Evolutionary conservation across 1,284 basidiomycete species (phyloP).

Genomic region (Ceratobasidium sp.): DNA sequence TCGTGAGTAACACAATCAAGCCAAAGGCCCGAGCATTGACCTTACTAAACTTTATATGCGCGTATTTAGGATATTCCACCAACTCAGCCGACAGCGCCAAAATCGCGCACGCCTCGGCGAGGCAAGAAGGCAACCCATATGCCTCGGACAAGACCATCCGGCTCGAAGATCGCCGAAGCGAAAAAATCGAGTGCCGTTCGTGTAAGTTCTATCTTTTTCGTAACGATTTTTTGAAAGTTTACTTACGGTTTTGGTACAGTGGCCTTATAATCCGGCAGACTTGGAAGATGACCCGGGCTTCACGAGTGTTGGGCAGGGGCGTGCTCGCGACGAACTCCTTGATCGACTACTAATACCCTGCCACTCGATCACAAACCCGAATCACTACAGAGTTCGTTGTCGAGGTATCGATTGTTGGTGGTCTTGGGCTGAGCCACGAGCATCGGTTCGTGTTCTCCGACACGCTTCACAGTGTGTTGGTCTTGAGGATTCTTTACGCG

Average conservation of each 20-base stretch:
- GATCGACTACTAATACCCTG: slow-evolving; percentile 14
- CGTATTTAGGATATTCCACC: neutral
- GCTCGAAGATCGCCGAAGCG: neutral
- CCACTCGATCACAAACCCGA: slow-evolving; percentile 11
- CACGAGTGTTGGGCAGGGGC: neutral
- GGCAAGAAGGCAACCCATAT: too few relatives aligned
- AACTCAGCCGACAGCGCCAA: too few relatives aligned
- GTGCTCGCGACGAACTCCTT: slow-evolving; percentile 1
- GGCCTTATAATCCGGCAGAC: slow-evolving; percentile 3
- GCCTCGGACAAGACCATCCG: too few relatives aligned
- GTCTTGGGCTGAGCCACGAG: slow-evolving; percentile 28
- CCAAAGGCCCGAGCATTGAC: neutral
- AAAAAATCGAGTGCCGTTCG: neutral
- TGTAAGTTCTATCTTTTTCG: neutral
- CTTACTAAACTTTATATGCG: neutral
- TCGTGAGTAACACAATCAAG: neutral
- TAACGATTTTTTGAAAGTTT: neutral
- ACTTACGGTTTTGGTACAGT: neutral
- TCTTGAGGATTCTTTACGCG: neutral
- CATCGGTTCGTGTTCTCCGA: slow-evolving; percentile 6
- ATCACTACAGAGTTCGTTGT: neutral
- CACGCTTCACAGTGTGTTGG: slow-evolving; percentile 10
- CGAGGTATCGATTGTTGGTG: slow-evolving; percentile 14
- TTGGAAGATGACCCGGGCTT: slow-evolving; percentile 6
- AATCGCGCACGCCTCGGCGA: too few relatives aligned